These are phyloP conservation scores for Talaromyces piceae DNA, from an alignment of 2,329 filamentous ascomycete genomes.

Conservation along the genomic window DNA sequence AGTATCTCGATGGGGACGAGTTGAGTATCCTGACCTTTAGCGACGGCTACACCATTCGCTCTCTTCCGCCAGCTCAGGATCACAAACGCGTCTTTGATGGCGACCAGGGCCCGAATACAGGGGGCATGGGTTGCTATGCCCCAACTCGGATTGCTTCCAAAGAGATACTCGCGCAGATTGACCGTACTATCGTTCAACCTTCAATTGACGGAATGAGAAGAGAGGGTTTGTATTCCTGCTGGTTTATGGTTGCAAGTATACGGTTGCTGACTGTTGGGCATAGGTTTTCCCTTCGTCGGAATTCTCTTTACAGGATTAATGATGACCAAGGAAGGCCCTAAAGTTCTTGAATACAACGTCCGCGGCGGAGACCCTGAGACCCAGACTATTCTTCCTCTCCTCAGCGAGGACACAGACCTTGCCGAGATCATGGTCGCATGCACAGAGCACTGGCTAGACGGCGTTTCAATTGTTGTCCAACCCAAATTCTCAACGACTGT, in stretches of 20 bases:
- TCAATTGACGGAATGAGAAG: slow-evolving; percentile 81
- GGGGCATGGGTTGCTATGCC: slow-evolving; percentile 96
- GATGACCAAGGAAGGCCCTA: slow-evolving; percentile 75
- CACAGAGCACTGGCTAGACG: slow-evolving; percentile 64
- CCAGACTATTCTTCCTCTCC: slow-evolving; percentile 72
- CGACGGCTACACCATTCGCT: slow-evolving; percentile 77
- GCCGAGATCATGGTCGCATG: slow-evolving; percentile 85
- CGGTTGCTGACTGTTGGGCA: slow-evolving; percentile 39
- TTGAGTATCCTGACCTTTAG: slow-evolving; percentile 85
- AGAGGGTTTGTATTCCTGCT: slow-evolving; percentile 63
- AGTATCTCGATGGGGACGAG: slow-evolving; percentile 86
- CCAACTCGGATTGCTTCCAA: slow-evolving; percentile 74
- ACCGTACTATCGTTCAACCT: slow-evolving; percentile 76
- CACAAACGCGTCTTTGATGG: slow-evolving; percentile 93
- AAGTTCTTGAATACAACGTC: slow-evolving; percentile 87
- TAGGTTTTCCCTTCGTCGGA: slow-evolving; percentile 37
- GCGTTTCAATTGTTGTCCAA: slow-evolving; percentile 60
- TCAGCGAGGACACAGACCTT: slow-evolving; percentile 72
- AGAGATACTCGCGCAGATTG: slow-evolving; percentile 68
- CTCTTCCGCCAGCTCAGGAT: slow-evolving; percentile 85
- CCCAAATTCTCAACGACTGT: slow-evolving; percentile 76
- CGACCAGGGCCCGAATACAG: slow-evolving; percentile 86
- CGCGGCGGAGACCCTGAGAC: slow-evolving; percentile 90
- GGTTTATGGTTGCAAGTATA: slow-evolving; percentile 44
- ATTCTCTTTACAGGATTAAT: slow-evolving; percentile 63